phyloP scores from a whole-genome alignment of 139 green algal species.

The Pleodorina starrii region DNA sequence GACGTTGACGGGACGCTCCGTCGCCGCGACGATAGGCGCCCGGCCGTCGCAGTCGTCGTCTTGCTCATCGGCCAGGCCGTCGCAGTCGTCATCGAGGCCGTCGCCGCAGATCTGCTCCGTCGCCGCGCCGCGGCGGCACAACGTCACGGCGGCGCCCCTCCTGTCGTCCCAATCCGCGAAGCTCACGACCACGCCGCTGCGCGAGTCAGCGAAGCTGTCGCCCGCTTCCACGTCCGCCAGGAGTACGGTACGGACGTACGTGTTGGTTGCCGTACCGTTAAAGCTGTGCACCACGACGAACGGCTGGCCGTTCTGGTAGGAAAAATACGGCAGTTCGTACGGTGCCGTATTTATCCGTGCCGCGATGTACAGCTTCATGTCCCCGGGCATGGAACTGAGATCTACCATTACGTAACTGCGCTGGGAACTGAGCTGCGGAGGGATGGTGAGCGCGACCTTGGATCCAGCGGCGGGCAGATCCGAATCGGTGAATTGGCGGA shows the following conservation, averaged over 20 bases:
- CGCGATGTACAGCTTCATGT: background rate
- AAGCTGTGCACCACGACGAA: slow-evolving; percentile 22
- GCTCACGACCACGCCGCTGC: background rate
- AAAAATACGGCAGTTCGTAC: slow-evolving; percentile 6
- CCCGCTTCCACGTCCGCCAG: background rate
- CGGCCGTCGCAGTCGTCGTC: slow-evolving; percentile 6
- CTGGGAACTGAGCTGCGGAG: background rate
- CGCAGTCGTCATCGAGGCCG: slow-evolving; percentile 34
- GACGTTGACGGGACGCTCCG: background rate
- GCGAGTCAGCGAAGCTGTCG: background rate
- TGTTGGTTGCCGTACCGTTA: background rate
- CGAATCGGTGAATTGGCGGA: background rate
- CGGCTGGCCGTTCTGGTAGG: background rate
- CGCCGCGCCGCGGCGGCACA: background rate
- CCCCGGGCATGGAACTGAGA: background rate
- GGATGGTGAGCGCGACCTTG: background rate
- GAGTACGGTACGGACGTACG: background rate
- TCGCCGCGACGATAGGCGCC: background rate
- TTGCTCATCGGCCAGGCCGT: background rate
- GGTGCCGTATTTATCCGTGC: background rate
- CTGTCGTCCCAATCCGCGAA: background rate
- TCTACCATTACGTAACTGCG: background rate
- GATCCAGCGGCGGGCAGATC: background rate
- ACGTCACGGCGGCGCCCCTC: background rate
- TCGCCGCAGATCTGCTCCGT: slow-evolving; percentile 9